Evolutionary conservation across 1,284 basidiomycete genomes (phyloP), one percentile per base, ranked within the genome.

Genomic region (Tylopilus orsonianus): DNA sequence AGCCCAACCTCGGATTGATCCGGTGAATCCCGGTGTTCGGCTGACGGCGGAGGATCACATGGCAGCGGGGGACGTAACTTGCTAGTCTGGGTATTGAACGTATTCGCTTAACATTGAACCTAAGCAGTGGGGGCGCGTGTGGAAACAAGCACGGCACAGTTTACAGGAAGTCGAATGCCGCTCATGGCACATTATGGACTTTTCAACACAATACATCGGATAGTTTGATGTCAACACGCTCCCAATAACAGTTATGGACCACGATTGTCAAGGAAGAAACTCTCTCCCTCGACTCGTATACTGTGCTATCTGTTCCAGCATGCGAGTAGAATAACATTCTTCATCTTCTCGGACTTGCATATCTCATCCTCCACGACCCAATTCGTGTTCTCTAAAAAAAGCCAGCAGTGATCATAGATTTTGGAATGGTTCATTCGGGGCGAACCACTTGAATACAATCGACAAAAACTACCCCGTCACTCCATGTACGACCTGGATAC

Each of bases 401-500:
- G 32, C 13, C 18, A n/a, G 19, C 2, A 6, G 5, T 40, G 33
- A 39, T 24, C n/a, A 38, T 26, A 14, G 7, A 20, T 14, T 22
- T 14, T 14, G 2, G 8, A 32, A 23, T 19, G 26, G n/a, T 27
- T 8, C 30, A 14, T 41, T 14, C 18, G 14, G 41, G 34, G 23
- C 41, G 35, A 38, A 56, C 35, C 44, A 37, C n/a, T 32, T 32
- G 29, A 27, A 27, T 9, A 32, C 2, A 2, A 8, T 9, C 23
- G 3, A 39, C 5, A 2, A 4, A 13, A 33, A 26, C 18, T 54
- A 64, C 35, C 52, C 60, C 8, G 54, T 55, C 13, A 71, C 48
- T 8, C 78, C 76, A 60, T 74, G 72, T 32, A 66, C 63, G 6
- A 75, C 59, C n/a, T 70, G 65, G 34, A 88, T 78, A 2, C 70